Evolutionary conservation across 495 filamentous ascomycete genomes (phyloP), one percentile per base, ranked within the genome.

Genomic region (Daldinia caldariorum): DNA sequence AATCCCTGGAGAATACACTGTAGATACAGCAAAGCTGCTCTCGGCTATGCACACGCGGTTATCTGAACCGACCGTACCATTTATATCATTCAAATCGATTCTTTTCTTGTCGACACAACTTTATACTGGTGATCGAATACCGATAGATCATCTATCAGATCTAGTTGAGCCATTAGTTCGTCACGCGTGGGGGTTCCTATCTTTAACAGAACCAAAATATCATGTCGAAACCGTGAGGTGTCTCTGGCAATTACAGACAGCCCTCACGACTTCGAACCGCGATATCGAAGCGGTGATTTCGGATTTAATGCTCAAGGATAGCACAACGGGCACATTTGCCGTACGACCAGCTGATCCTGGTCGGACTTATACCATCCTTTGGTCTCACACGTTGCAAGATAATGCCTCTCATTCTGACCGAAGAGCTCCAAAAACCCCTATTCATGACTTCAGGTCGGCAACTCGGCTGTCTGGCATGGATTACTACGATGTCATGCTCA

Each of bases 151-250:
- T 58, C 78, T 93, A 6, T 88, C 88, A 34, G 84, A 88, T 22
- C 76, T 94, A 16, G 86, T 94, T 16, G 83, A 89, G 10, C 81
- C 86, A 26, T 78, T 97, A 18, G 88, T 95, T 13, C 83, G 81
- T 13, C 83, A 88, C 63, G 82, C 94, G 0, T 98, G 94, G 94
- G 69, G 80, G 26, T 94, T 90, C 75, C 81, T 97, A 37, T 92
- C 92, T 0, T 89, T 92, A 22, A 80, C 89, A 18, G 89, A 89
- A 61, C 94, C 93, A 0, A 96, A 96, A 74, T 94, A 94, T 69
- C 95, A 97, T 76, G 93, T 98, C 22, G 94, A 98, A 77, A 89
- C 93, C 37, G 92, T 96, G 51, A 90, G 91, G 55, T 91, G 88
- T 67, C 79, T 98, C 13, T 96, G 94, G 91, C 87, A 91, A 55